Conservation (phyloP, 2,329 filamentous ascomycete species). For the Macrophomina pseudophaseolina region DNA sequence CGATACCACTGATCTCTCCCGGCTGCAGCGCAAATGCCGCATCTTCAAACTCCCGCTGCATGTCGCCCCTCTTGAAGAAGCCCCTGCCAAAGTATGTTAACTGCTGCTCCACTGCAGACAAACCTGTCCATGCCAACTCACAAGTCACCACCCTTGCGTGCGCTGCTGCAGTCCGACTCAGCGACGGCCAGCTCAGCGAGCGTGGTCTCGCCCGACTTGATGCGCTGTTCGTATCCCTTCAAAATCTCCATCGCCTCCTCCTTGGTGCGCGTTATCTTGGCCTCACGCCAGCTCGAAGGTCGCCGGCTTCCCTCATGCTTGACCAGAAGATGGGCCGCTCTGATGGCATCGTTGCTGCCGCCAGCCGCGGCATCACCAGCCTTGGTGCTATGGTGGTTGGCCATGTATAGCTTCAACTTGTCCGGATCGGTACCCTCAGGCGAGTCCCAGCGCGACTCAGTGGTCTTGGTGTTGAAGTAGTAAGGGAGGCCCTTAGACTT, state of each 20-base stretch:
- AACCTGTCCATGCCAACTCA: slow-evolving; percentile 49
- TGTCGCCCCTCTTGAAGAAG: slow-evolving; percentile 91
- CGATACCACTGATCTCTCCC: slow-evolving; percentile 82
- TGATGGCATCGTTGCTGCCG: slow-evolving; percentile 79
- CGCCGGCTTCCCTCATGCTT: slow-evolving; percentile 90
- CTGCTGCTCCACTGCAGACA: slow-evolving; percentile 28
- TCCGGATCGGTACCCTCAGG: slow-evolving; percentile 87
- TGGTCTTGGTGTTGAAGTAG: slow-evolving; percentile 90
- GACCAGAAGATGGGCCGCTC: slow-evolving; percentile 87
- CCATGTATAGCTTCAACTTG: slow-evolving; percentile 94
- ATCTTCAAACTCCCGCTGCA: slow-evolving; percentile 99
- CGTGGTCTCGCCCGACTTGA: slow-evolving; percentile 69
- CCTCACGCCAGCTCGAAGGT: slow-evolving; percentile 91
- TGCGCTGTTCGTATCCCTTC: slow-evolving; percentile 73
- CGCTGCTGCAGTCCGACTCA: slow-evolving; percentile 95
- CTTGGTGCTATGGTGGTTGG: slow-evolving; percentile 74
- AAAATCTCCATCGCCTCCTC: slow-evolving; percentile 84
- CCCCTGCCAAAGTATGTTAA: slow-evolving; percentile 57
- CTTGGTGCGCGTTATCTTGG: slow-evolving; percentile 84
- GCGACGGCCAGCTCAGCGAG: slow-evolving; percentile 84
- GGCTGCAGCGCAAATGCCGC: slow-evolving; percentile 88
- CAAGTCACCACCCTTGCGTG: slow-evolving; percentile 90
- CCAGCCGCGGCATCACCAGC: slow-evolving; percentile 38
- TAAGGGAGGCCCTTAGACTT: slow-evolving; percentile 99
- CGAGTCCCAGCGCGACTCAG: slow-evolving; percentile 94